A percentile compares a stretch with the other conserved stretches of the same genome.
These are phyloP conservation scores for Talaromyces nanjingensis DNA, from an alignment of 495 filamentous ascomycete species.

Conservation along the genomic window DNA sequence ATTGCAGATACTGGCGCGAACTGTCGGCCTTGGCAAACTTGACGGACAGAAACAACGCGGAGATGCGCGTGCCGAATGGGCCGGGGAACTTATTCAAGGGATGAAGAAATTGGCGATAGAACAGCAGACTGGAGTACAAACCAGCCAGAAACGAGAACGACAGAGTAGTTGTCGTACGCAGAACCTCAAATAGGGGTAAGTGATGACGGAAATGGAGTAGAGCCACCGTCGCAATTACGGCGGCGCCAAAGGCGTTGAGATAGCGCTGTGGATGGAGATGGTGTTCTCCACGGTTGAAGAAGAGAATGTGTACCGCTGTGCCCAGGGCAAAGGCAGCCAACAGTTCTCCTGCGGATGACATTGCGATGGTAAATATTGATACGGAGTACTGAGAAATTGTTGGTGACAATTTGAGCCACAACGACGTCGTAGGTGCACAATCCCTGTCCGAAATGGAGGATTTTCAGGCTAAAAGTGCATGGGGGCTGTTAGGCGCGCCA, in stretches of 20 bases:
- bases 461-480: not conserved
- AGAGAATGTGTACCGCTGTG: slow-evolving; percentile 18
- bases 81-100: slow-evolving; percentile 30
- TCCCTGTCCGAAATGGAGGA: not conserved
- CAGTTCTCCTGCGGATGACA: not conserved
- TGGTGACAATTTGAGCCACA: not conserved
- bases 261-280: slow-evolving; percentile 23
- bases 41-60: slow-evolving; percentile 16
- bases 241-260: slow-evolving; percentile 14
- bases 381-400: not conserved
- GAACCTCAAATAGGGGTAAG: slow-evolving; percentile 5
- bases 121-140: slow-evolving; percentile 24
- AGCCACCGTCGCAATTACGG: slow-evolving; percentile 8
- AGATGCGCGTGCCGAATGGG: slow-evolving; percentile 19
- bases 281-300: slow-evolving; percentile 29
- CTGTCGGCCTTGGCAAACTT: slow-evolving; percentile 15
- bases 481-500: not conserved
- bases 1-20: slow-evolving; percentile 17
- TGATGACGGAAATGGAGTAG: slow-evolving; percentile 1
- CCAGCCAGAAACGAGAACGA: slow-evolving; percentile 19
- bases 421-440: not conserved
- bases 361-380: not conserved
- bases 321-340: not conserved
- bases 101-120: slow-evolving; percentile 26
- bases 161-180: slow-evolving; percentile 1